Base-by-base conservation (phyloP, 2,329 filamentous ascomycete species). In the Furcasterigmium furcatum region DNA sequence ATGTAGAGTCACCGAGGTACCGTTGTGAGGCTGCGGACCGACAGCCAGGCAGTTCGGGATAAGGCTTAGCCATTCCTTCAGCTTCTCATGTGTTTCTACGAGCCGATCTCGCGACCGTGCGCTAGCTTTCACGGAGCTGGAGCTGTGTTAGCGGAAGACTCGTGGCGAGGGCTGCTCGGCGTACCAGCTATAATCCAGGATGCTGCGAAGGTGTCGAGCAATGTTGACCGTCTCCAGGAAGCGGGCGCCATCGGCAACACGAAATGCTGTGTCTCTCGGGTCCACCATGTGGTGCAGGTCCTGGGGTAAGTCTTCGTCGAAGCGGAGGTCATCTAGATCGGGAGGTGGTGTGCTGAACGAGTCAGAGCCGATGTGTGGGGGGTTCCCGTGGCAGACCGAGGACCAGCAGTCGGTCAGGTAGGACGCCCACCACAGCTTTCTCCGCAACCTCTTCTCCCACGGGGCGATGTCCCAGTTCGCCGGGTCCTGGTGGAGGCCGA, bases 361-460 rank as follows among this genome's bases (percentile, higher is more conserved):
- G 4, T 57, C 60, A 4, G 51, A 48, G 41, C 61, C 60, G 21
- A 74, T 68, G 49, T 73, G 71, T 3, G 71, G 69, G 4, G 72
- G 70, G 38, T 73, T 73, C 1, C 72, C 72, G 46, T 74, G 71
- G 30, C 66, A 68, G 21, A 73, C 60, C 2, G 70, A 62, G 2
- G 71, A 67, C 72, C 72, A 75, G 25, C 62, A 63, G 45, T 75
- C 72, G 1, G 64, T 60, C 4, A 64, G 51, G 34, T 66, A 71
- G 0, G 63, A 62, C 1, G 65, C 67, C 71, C 71, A 75, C 71
- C 71, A 75, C 4, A 75, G 52, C 51, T 70, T 72, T 47, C 58
- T 68, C 9, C 70, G 61, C 18, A 73, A 34, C 20, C 56, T 62
- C 57, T 71, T 70, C 52, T 75, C 72, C 58, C 68, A 69, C 0